Evolutionary conservation across 1,284 basidiomycete species (phyloP), one percentile per base, ranked within the genome.

Genomic region (Ganoderma lingzhi): DNA sequence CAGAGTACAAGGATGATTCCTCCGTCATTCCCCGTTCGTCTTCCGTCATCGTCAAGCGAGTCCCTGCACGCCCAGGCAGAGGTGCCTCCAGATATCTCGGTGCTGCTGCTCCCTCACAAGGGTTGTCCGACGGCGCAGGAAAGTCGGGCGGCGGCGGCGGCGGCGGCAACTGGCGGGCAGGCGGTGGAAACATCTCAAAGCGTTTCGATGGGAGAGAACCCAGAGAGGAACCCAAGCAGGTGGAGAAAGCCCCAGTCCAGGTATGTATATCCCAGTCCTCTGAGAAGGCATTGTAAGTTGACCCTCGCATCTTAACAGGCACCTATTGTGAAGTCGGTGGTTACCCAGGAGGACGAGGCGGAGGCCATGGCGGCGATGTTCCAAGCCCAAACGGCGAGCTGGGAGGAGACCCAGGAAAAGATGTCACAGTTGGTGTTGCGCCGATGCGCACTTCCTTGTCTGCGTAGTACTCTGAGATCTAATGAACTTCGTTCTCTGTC

Each of bases 311-410:
- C 48, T 73, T 69, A 63, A 74, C 14, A 70, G 83, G 45, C 76
- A 15, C 45, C 45, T n/a, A 6, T 23, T 48, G n/a, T 84, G 28
- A 83, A 83, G 66, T 82, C 84, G 35, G 81, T 74, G 3, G 74
- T 87, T 37, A 84, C 87, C 1, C 85, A 89, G 68, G 89, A 88
- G 56, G 94, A 96, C 72, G 95, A 96, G 79, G 91, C 90, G 28
- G 92, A 90, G 10, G 93, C 93, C n/a, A 94, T 98, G 86, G 94
- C 94, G 15, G 96, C 96, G 76, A 97, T 98, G 96, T 97, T 98
- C 80, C 92, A 95, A 81, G 93, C 93, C 60, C 93, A 95, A 79
- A 90, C 91, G 44, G 91, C 93, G 73, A 95, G 96, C 83, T 98
- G 96, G 96, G 93, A 97, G 84, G 94, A 96, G 37, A 28, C 58